Percentiles rank a stretch among this genome's conserved stretches.
Evolutionary conservation across 768 basidiomycete species (phyloP).

Genomic region (Rhodotorula paludigena): DNA sequence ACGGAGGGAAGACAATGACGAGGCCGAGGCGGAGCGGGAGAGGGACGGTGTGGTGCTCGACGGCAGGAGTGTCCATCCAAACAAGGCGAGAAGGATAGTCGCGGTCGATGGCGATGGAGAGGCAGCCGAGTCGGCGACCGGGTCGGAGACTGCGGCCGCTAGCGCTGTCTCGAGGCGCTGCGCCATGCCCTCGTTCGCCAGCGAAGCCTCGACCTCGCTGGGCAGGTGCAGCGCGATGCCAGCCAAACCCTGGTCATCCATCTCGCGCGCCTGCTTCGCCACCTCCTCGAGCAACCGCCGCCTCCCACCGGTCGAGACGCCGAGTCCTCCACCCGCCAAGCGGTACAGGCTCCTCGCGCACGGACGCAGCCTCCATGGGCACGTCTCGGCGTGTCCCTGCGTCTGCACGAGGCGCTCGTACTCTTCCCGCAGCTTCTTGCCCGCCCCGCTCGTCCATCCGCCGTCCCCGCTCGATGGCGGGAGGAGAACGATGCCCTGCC

Average conservation of each 20-base stretch:
- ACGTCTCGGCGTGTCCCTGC: constrained; percentile 10
- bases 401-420: constrained; percentile 8
- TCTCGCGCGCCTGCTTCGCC: not conserved
- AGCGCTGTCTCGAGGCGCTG: not conserved
- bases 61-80: constrained; percentile 22
- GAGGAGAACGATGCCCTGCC: constrained; percentile 17
- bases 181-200: not conserved
- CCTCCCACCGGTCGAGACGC: constrained; percentile 13
- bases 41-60: not conserved
- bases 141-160: not conserved
- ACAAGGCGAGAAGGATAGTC: constrained; percentile 16
- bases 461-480: constrained; percentile 5
- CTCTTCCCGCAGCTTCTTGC: constrained; percentile 4
- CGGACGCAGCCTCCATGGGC: constrained; percentile 32
- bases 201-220: not conserved
- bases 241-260: constrained; percentile 1
- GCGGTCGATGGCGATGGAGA: not conserved
- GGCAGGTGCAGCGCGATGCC: constrained; percentile 4
- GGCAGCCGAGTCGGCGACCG: not conserved
- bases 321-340: constrained; percentile 8
- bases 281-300: constrained; percentile 19
- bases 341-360: constrained; percentile 14
- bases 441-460: not conserved
- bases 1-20: constrained; percentile 13
- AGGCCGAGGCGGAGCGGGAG: constrained; percentile 17